Percentiles rank a stretch among this genome's conserved stretches.
These are phyloP conservation scores for Globisporangium ultimum DNA, from an alignment of 352 stramenopile species.

Conservation along the genomic window DNA sequence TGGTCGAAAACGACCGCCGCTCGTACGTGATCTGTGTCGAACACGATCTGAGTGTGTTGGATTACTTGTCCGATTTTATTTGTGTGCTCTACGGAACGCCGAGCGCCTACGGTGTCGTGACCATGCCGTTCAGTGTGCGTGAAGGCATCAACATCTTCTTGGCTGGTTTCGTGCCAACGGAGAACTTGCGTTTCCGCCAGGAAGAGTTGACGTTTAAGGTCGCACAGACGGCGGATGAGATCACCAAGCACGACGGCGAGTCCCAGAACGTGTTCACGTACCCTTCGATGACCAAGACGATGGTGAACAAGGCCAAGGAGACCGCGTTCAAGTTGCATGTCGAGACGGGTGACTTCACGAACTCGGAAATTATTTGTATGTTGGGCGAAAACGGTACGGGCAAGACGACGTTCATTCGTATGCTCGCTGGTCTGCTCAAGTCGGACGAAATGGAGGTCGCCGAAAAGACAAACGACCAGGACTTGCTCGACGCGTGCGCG, in stretches of 20 bases:
- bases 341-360: conserved; percentile 95
- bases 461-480: conserved; percentile 60
- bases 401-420: conserved; percentile 99
- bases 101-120: conserved; percentile 99
- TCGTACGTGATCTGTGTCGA: conserved; percentile 99
- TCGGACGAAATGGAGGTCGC: conserved; percentile 94
- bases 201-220: conserved; percentile 99
- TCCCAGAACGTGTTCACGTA: conserved; percentile 94
- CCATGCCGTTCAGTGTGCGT: conserved; percentile 99
- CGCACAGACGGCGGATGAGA: conserved; percentile 90
- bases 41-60: conserved; percentile 99
- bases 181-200: conserved; percentile 99
- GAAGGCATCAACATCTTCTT: conserved; percentile 99
- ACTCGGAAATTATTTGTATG: conserved; percentile 99
- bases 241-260: conserved; percentile 80
- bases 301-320: conserved; percentile 92
- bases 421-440: conserved; percentile 98
- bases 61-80: conserved; percentile 99
- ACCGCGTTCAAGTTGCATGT: conserved; percentile 98
- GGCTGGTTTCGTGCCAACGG: conserved; percentile 98
- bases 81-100: conserved; percentile 98
- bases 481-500: conserved; percentile 73
- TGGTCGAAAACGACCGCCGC: conserved; percentile 88
- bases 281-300: conserved; percentile 98
- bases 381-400: conserved; percentile 99